Conservation (phyloP, 2,329 filamentous ascomycete species). For the Venturia asperata region DNA sequence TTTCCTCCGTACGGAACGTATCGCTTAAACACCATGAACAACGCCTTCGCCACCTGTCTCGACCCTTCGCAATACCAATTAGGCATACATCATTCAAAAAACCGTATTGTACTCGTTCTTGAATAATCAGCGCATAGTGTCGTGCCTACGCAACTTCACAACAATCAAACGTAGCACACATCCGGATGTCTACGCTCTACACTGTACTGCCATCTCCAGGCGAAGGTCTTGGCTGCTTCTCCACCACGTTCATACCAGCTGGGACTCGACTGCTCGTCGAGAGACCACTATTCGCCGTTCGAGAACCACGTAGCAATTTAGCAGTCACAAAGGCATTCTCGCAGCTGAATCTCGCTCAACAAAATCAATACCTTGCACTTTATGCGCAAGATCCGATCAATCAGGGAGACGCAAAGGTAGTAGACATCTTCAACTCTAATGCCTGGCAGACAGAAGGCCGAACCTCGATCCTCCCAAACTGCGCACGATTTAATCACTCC, state of each 20-base stretch:
- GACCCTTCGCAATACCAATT: background rate
- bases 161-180: background rate
- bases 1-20: background rate
- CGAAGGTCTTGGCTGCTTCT: constrained; percentile 14
- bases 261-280: constrained; percentile 6
- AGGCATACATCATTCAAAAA: background rate
- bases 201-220: constrained; percentile 12
- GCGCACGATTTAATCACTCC: constrained; percentile 10
- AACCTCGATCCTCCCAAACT: background rate
- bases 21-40: background rate
- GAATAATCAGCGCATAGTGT: background rate
- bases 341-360: constrained; percentile 2
- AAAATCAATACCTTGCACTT: constrained; percentile 1
- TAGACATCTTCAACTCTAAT: constrained; percentile 26
- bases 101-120: background rate
- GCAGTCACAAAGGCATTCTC: constrained; percentile 22
- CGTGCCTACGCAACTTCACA: background rate
- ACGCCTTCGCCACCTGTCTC: background rate
- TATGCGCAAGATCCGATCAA: constrained; percentile 11
- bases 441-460: constrained; percentile 19
- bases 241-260: background rate
- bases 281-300: constrained; percentile 5
- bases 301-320: constrained; percentile 8
- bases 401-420: constrained; percentile 20
- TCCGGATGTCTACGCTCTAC: constrained; percentile 17